Evolutionary conservation across 768 basidiomycete genomes (phyloP), one percentile per base, ranked within the genome.

Genomic region (Brasilioporus rufonigricans): DNA sequence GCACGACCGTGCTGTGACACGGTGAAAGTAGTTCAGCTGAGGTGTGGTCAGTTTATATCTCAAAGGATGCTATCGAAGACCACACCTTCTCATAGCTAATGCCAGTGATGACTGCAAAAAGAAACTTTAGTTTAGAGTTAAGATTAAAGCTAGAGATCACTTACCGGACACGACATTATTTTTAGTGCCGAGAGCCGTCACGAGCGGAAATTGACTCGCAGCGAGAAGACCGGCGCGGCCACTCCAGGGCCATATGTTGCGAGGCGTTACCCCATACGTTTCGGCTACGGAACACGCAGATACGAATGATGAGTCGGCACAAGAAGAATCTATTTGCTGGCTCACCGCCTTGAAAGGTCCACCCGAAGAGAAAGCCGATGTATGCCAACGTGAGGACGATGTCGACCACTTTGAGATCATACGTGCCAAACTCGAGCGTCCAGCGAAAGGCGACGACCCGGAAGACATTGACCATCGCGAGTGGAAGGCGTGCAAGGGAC

Each of bases 381-480:
- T 85, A 85, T 3, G 61, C 68, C 31, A 73, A 52, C 39, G 79
- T 77, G 60, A 83, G 80, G 27, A 73, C 50, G 4, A 82, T 52
- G 48, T 85, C 82, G 1, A 73, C 69, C 16, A 80, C 49, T n/a
- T 43, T 71, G 45, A 46, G 76, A 70, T 39, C 73, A 63, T 55
- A 73, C 53, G 72, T 65, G 14, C 80, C 80, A 21, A 81, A 69
- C 16, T 77, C 72, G 33, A 83, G 55, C 4, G 74, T 76, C 63
- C 71, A 73, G 14, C 83, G 78, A 61, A 83, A 84, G 8, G 76
- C 75, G 19, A 77, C 52, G 21, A 82, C 76, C 21, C 77, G 75
- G 65, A 82, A 82, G 8, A 65, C 65, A 13, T 80, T 74, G 32
- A 73, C 64, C 21, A 73, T 27, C 2, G 76, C 78, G n/a, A 61